Evolutionary conservation across 768 basidiomycete genomes (phyloP), one percentile per base, ranked within the genome.

Genomic region (Naganishia friedmannii): DNA sequence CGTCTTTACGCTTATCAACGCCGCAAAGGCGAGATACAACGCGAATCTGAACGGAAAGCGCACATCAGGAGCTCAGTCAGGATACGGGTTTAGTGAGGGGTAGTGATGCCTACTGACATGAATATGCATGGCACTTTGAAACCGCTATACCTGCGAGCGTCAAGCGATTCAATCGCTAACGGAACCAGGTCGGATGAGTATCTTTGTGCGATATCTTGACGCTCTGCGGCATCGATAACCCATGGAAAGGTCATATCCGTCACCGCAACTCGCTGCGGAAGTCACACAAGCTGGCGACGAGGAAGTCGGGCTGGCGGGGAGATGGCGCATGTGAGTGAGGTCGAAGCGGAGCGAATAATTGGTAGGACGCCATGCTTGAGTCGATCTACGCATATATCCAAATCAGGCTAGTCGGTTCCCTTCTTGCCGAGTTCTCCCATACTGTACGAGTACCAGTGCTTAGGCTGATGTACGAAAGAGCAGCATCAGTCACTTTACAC

Each of bases 81-180:
- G 19, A n/a, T 51, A 3, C 48, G n/a, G 48, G 6, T 51, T 1
- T 7, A 3, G 48, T n/a, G 48, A 26, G n/a, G 48, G n/a, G 23
- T 51, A 4, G 23, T 51, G 19, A 51, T 51, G 48, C 48, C 48
- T 51, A 51, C 48, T 51, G 23, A 51, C 48, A 51, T 51, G 48
- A 51, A 51, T 21, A 51, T n/a, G 48, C 48, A 51, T 23, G 48
- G 48, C n/a, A 51, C 48, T 51, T 51, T 51, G 23, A 51, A 51
- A 7, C 48, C 48, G n/a, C 48, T 51, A 51, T 51, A 51, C 23
- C 48, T 51, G n/a, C 48, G 48, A 51, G 48, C 48, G n/a, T 51
- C 21, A 23, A 51, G 48, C 7, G 48, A 51, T 51, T 51, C 48
- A 26, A 51, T 51, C n/a, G 48, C 48, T 13, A 23, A 51, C 1